These are phyloP conservation scores for Clitocybe nebularis DNA, from an alignment of 1,284 basidiomycete genomes.

Conservation along the genomic window DNA sequence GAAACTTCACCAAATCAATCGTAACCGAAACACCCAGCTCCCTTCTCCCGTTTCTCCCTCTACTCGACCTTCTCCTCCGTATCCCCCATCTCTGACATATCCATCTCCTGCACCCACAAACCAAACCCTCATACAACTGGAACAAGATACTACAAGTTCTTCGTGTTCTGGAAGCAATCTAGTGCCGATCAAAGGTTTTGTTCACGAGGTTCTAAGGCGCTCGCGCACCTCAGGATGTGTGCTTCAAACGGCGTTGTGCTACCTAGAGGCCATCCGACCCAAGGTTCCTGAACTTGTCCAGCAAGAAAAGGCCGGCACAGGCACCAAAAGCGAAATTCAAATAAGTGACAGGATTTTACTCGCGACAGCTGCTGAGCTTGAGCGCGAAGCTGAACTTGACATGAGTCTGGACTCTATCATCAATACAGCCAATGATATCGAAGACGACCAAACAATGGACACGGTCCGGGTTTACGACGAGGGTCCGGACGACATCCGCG, in stretches of 20 bases:
- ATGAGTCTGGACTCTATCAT: conserved; percentile 7
- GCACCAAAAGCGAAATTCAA: conserved; percentile 35
- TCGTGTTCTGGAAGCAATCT: conserved; percentile 30
- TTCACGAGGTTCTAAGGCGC: conserved; percentile 73
- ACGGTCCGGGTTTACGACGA: conserved; percentile 36
- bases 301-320: conserved; percentile 42
- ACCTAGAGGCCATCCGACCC: conserved; percentile 66
- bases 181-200: conserved; percentile 64
- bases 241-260: conserved; percentile 75
- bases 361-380: conserved; percentile 40
- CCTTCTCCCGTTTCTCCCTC: conserved; percentile 39
- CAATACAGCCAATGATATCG: conserved; percentile 7
- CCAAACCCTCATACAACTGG: conserved; percentile 1
- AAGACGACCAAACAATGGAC: conserved; percentile 29
- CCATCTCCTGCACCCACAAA: conserved; percentile 9
- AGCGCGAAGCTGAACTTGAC: conserved; percentile 25
- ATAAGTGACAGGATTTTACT: conserved; percentile 42
- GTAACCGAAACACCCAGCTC: conserved; percentile 37
- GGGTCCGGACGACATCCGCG: conserved; percentile 7
- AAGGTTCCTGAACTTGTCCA: conserved; percentile 59
- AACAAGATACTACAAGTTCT: conserved; percentile 2
- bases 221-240: conserved; percentile 73
- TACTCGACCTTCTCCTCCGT: conserved; percentile 30
- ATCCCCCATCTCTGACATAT: conserved; percentile 20
- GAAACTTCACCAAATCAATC: conserved; percentile 5